Evolutionary conservation across 208 protist genomes (phyloP), one percentile per base, ranked within the genome.

Genomic region (Trypanosoma avium): DNA sequence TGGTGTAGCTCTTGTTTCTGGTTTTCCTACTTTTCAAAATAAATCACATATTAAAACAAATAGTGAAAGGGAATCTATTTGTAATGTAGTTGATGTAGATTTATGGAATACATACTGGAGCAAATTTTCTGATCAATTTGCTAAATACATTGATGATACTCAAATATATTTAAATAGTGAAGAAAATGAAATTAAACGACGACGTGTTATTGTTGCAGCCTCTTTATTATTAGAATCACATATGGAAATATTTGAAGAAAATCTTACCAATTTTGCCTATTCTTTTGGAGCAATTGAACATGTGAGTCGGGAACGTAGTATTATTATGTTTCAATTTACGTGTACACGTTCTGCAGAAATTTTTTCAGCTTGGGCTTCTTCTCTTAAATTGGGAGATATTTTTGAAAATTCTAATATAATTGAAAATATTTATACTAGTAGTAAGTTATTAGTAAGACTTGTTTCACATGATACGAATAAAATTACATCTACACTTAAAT

Each of bases 91-190:
- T 10, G 38, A 70, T 50, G 64, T 72, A n/a, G 42, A 80, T 29
- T 15, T 69, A 55, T 93, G 86, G 86, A 88, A 93, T 49, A 10
- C 59, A 2, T 93, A 90, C 70, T 93, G 86, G 86, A 29, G 27
- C 29, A 49, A 46, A 9, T 82, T 70, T 47, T 73, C 66, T 9
- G 70, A 82, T n/a, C 17, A 48, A 10, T 75, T 66, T 47, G 63
- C 61, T 6, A 43, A 26, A 36, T 54, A 45, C 6, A 61, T 78
- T 19, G 73, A 79, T 42, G 61, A 55, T 19, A 24, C 75, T 30
- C 53, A 61, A 61, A 58, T 55, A 33, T 36, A 70, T 27, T 24
- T 70, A 32, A n/a, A 29, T 42, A 10, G 17, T 29, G 35, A n/a
- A 40, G 36, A 36, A 22, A 17, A 60, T 10, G 19, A 24, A 3